Percentiles rank a stretch among this genome's conserved stretches.
Evolutionary conservation across 768 basidiomycete species (phyloP).

Genomic region (Phylloporus scabripes): DNA sequence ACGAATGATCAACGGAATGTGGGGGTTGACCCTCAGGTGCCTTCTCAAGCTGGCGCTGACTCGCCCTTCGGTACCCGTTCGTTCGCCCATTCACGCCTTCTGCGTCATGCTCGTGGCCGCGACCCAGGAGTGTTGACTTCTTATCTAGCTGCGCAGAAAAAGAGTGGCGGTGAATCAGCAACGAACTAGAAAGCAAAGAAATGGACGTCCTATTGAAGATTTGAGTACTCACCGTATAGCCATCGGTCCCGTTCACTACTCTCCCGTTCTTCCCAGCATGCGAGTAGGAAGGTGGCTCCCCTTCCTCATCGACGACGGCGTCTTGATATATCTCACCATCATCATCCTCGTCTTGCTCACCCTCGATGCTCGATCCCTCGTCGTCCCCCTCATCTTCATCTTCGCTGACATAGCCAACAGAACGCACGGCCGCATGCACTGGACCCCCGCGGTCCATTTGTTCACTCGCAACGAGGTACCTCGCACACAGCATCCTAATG

Average conservation of each 20-base stretch:
- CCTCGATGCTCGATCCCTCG: constrained; percentile 50
- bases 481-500: constrained; percentile 84
- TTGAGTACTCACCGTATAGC: constrained; percentile 51
- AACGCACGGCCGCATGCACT: constrained; percentile 85
- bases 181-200: neutral
- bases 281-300: constrained; percentile 58
- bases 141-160: constrained; percentile 40
- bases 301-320: constrained; percentile 36
- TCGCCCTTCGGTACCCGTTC: constrained; percentile 38
- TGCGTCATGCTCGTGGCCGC: neutral
- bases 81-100: neutral
- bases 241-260: constrained; percentile 45
- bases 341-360: constrained; percentile 42
- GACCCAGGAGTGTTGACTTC: constrained; percentile 27
- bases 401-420: constrained; percentile 83
- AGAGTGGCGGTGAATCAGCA: constrained; percentile 4
- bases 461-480: constrained; percentile 93
- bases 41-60: constrained; percentile 66
- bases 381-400: constrained; percentile 57
- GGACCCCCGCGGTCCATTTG: constrained; percentile 89
- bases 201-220: neutral
- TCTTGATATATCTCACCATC: constrained; percentile 46
- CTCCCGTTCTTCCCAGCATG: constrained; percentile 38
- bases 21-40: constrained; percentile 55
- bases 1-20: constrained; percentile 15